Conservation (phyloP, 2,329 filamentous ascomycete genomes). For the Penicillium digitatum region DNA sequence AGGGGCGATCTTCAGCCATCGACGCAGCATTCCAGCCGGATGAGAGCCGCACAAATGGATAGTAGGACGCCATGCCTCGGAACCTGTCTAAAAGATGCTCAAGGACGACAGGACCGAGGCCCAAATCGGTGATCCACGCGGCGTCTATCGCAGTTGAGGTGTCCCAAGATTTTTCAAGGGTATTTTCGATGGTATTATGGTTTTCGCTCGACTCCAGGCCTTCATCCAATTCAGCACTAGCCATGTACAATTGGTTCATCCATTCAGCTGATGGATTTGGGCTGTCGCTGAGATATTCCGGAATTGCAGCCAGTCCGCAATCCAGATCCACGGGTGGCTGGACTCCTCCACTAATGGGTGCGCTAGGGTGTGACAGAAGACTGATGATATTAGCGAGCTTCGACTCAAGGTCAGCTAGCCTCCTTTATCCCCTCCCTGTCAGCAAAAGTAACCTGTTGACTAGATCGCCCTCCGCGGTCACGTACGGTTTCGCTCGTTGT, state of each 20-base stretch:
- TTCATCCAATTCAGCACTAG: neutral
- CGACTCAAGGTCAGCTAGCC: conserved; percentile 11
- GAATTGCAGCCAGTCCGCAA: neutral
- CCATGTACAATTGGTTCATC: neutral
- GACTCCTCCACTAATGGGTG: neutral
- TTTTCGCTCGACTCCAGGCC: neutral
- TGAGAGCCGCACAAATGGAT: conserved; percentile 14
- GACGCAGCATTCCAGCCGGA: conserved; percentile 10
- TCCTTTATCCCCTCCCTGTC: conserved; percentile 9
- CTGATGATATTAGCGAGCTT: conserved; percentile 15
- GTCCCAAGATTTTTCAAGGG: neutral
- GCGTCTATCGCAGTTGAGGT: neutral
- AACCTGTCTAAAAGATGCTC: conserved; percentile 13
- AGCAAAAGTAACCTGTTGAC: neutral
- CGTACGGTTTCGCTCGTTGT: conserved; percentile 12
- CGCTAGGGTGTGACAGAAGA: conserved; percentile 10
- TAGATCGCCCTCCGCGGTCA: neutral
- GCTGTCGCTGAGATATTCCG: neutral
- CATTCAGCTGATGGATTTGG: neutral
- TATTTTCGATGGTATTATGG: neutral
- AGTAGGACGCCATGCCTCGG: conserved; percentile 13
- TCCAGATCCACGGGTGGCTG: neutral
- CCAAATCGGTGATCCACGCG: conserved; percentile 5
- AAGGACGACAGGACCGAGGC: conserved; percentile 3
- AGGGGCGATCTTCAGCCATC: conserved; percentile 16